These are phyloP conservation scores for Chaetomiaceae sp. DNA, from an alignment of 2,329 filamentous ascomycete species.

Conservation along the genomic window DNA sequence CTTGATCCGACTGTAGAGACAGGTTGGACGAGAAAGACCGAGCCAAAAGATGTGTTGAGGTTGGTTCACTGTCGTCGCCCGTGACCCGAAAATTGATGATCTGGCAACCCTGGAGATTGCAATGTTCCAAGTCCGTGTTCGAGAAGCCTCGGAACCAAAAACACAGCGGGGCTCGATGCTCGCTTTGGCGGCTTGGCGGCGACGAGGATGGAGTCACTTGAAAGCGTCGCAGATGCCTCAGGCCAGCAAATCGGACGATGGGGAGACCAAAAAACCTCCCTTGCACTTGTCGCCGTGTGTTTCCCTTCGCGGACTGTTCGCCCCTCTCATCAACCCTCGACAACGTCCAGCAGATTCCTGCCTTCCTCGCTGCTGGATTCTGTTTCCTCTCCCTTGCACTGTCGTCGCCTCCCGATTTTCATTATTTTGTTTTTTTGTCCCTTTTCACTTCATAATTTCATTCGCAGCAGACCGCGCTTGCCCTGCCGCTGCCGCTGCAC, in stretches of 20 bases:
- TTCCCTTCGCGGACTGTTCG: slow-evolving; percentile 3
- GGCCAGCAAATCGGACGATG: not conserved
- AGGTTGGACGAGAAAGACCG: too few relatives aligned
- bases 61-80: too few relatives aligned
- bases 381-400: slow-evolving; percentile 7
- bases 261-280: slow-evolving; percentile 1
- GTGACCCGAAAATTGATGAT: too few relatives aligned
- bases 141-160: slow-evolving; percentile 6
- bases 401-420: slow-evolving; percentile 9
- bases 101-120: not conserved
- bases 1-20: too few relatives aligned
- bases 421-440: slow-evolving; percentile 6
- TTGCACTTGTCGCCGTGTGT: not conserved
- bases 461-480: slow-evolving; percentile 6
- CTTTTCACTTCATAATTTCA: not conserved
- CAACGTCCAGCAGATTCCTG: slow-evolving; percentile 21
- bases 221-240: slow-evolving; percentile 8
- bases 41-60: too few relatives aligned
- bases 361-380: slow-evolving; percentile 25
- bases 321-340: not conserved
- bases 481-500: not conserved
- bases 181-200: slow-evolving; percentile 8
- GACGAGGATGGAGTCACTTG: not conserved
- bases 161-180: slow-evolving; percentile 8
- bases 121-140: slow-evolving; percentile 4